Percentiles rank a stretch among this genome's conserved stretches.
phyloP scores from a whole-genome alignment of 2,329 filamentous ascomycete species.

The Cladosporium oxysporum region DNA sequence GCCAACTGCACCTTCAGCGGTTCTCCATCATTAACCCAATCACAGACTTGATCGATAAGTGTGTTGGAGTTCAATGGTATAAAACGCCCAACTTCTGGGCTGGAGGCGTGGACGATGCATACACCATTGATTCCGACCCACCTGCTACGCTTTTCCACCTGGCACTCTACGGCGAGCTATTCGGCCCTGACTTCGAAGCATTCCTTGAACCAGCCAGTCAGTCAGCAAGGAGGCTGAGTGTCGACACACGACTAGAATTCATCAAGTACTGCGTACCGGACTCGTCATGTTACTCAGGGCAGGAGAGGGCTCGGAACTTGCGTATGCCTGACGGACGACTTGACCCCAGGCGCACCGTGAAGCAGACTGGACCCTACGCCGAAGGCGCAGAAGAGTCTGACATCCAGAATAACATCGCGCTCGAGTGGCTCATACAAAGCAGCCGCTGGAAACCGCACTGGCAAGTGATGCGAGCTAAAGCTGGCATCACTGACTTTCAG shows the following conservation, averaged over 20 bases:
- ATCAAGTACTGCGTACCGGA: neutral
- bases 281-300: no score
- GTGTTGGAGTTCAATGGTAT: slow-evolving; percentile 37
- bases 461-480: slow-evolving; percentile 25
- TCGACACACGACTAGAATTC: neutral
- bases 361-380: neutral
- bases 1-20: slow-evolving; percentile 32
- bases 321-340: neutral
- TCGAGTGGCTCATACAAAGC: slow-evolving; percentile 30
- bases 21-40: slow-evolving; percentile 39
- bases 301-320: neutral
- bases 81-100: slow-evolving; percentile 33
- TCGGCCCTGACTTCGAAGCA: slow-evolving; percentile 30
- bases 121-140: slow-evolving; percentile 32
- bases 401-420: slow-evolving; percentile 21
- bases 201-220: slow-evolving; percentile 27
- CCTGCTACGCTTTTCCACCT: slow-evolving; percentile 34
- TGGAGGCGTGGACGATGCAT: slow-evolving; percentile 36
- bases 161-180: slow-evolving; percentile 39
- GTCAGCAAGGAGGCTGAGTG: neutral
- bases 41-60: slow-evolving; percentile 38
- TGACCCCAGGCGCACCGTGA: neutral
- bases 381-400: neutral
- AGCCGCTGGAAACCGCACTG: slow-evolving; percentile 34
- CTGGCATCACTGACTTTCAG: slow-evolving; percentile 24